Evolutionary conservation across 2,329 filamentous ascomycete genomes (phyloP).

Genomic region (Fusarium protoensiforme): DNA sequence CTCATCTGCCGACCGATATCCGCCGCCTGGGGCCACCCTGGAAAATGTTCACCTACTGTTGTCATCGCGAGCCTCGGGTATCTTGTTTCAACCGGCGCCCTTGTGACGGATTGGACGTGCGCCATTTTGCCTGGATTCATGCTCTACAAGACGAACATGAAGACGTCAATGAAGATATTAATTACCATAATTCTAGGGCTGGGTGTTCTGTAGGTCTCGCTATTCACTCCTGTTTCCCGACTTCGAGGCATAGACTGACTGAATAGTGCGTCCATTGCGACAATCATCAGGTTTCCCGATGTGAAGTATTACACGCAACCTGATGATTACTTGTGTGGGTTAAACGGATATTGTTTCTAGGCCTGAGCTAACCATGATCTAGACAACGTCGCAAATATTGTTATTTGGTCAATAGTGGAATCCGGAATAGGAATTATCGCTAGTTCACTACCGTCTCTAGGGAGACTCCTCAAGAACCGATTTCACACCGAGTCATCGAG

Average conservation of each 20-base stretch:
- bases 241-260: neutral
- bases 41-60: neutral
- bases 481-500: neutral
- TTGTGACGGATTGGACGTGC: neutral
- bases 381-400: slow-evolving; percentile 22
- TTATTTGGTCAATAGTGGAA: slow-evolving; percentile 28
- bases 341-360: rapidly evolving
- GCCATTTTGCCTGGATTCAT: neutral
- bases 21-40: neutral
- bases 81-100: neutral
- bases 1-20: slow-evolving; percentile 7
- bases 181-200: neutral
- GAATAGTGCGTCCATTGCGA: slow-evolving; percentile 23
- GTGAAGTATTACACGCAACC: slow-evolving; percentile 4
- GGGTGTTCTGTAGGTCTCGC: neutral
- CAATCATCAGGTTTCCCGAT: slow-evolving; percentile 26
- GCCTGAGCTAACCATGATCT: neutral
- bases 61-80: neutral
- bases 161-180: neutral
- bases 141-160: neutral
- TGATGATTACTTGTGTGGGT: slow-evolving; percentile 16
- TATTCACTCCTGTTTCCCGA: rapidly evolving
- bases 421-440: slow-evolving; percentile 31
- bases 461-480: slow-evolving; percentile 8
- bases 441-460: slow-evolving; percentile 18